Evolutionary conservation across 108 stramenopile genomes (phyloP), one percentile per base, ranked within the genome.

Genomic region (Bacterosira constricta): DNA sequence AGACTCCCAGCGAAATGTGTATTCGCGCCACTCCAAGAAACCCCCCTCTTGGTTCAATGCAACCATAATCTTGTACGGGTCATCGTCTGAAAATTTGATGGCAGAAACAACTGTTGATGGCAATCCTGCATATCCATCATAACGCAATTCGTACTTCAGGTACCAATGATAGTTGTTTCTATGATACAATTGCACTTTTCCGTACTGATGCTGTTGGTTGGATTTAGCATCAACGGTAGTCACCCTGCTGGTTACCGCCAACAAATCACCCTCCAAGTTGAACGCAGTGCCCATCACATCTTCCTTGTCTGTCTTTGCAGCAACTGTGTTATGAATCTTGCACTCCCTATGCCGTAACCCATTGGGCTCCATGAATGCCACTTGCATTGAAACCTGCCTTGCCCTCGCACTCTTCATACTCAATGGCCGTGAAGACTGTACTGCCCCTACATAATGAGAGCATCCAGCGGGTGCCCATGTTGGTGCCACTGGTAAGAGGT

Each of bases 121-220:
- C 11, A 54, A 44, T 17, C 50, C 34, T 17, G 86, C 44, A 41
- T 45, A 1, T 4, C n/a, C 39, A 20, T 44, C 60, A 38, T 70
- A 92, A 12, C 68, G 52, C 32, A 92, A 37, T 66, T 96, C 95
- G 56, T 85, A 81, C 74, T 96, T 96, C 53, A 92, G 75, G 55
- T 96, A 96, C 95, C 95, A 96, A 56, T 96, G 95, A 73, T 92
- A 96, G 68, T 96, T 96, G 68, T 75, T 81, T 51, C 90, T 72
- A 73, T 96, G 92, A 85, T 89, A 96, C 23, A 96, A 54, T 57
- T 96, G 95, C 15, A 96, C 46, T 36, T 89, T 90, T 21, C 87
- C 83, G 42, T 81, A 81, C 36, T 45, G 46, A 31, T 27, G 27
- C 21, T 23, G 37, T 23, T 46, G 42, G 30, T 51, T 38, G 9